These are phyloP conservation scores for Plenodomus biglobosus DNA, from an alignment of 2,329 filamentous ascomycete genomes.

Conservation along the genomic window DNA sequence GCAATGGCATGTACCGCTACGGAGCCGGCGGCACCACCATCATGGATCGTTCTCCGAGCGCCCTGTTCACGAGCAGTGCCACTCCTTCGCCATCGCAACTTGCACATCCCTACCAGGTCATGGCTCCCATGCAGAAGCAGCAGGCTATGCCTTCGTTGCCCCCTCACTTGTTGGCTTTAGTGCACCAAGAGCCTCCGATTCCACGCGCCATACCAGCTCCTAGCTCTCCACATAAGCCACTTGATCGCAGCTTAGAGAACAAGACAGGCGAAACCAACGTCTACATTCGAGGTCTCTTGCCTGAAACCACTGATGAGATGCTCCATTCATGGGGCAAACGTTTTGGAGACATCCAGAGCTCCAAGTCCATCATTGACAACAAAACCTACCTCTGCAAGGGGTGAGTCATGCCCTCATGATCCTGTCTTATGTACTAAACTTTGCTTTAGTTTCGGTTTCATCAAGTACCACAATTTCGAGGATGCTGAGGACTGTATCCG, in stretches of 20 bases:
- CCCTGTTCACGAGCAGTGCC: conserved; percentile 50
- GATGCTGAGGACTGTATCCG: conserved; percentile 96
- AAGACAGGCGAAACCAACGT: conserved; percentile 95
- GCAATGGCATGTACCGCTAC: conserved; percentile 49
- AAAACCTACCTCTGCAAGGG: conserved; percentile 94
- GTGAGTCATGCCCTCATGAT: conserved; percentile 52
- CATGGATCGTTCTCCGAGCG: conserved; percentile 54
- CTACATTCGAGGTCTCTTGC: conserved; percentile 94
- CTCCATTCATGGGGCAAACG: conserved; percentile 78
- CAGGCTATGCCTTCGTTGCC: conserved; percentile 46
- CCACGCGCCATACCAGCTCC: conserved; percentile 88
- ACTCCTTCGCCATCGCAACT: conserved; percentile 55
- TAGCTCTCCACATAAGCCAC: conserved; percentile 80
- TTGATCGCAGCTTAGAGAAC: conserved; percentile 94
- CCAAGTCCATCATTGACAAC: conserved; percentile 97
- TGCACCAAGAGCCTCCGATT: conserved; percentile 74
- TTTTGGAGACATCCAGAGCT: conserved; percentile 93
- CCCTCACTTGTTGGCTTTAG: conserved; percentile 49
- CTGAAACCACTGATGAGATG: conserved; percentile 91
- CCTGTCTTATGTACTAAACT: conserved; percentile 8
- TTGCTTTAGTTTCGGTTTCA: conserved; percentile 80
- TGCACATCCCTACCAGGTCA: conserved; percentile 47
- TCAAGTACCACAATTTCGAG: conserved; percentile 85
- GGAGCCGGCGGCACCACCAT: conserved; percentile 48
- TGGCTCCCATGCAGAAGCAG: conserved; percentile 44